Conservation (phyloP, 2,329 filamentous ascomycete genomes). For the Fusarium fracticaudum region DNA sequence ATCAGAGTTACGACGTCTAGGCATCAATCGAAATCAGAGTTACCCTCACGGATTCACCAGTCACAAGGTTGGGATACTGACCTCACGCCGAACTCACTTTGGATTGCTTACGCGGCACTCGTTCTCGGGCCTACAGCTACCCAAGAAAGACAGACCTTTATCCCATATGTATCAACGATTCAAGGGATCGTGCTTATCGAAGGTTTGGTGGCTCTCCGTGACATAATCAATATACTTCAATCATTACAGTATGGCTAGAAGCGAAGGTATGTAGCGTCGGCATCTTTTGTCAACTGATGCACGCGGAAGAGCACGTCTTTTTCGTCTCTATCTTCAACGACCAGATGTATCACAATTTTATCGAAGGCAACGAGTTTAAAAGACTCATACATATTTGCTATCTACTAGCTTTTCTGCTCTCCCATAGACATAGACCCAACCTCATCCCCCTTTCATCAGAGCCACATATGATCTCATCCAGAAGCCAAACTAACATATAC, state of each 20-base stretch:
- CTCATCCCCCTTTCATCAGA: not conserved
- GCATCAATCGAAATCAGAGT: not conserved
- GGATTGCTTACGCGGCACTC: rapidly evolving
- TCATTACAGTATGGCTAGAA: not conserved
- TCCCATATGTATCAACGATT: too few relatives aligned
- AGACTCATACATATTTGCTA: not conserved
- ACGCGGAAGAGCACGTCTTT: rapidly evolving
- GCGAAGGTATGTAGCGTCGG: rapidly evolving
- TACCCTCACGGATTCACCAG: rapidly evolving
- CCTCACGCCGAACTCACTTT: not conserved
- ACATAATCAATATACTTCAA: rapidly evolving
- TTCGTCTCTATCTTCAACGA: rapidly evolving
- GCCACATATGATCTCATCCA: not conserved
- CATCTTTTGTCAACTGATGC: not conserved
- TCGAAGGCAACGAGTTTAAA: rapidly evolving
- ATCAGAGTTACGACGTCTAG: not conserved
- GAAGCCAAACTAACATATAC: rapidly evolving
- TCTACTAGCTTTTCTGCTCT: not conserved
- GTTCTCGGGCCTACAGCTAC: rapidly evolving
- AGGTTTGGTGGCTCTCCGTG: not conserved
- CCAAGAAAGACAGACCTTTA: not conserved
- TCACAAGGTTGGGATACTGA: rapidly evolving
- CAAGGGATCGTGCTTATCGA: not conserved
- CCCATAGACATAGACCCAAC: rapidly evolving
- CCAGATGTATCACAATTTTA: rapidly evolving